phyloP scores from a whole-genome alignment of 352 stramenopile species.

The Phytophthora pisi region DNA sequence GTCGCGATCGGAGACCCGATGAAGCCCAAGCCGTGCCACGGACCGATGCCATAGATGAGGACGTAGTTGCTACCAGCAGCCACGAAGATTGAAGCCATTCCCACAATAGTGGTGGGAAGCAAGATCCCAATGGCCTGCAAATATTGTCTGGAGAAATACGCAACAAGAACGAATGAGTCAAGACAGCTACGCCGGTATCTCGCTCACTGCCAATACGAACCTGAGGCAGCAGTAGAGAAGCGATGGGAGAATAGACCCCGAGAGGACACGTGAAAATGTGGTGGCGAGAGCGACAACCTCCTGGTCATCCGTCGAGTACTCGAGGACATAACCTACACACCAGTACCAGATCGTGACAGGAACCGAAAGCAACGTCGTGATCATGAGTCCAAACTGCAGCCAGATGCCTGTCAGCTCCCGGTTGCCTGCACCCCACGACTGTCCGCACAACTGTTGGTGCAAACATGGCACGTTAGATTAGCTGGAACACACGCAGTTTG shows the following conservation, averaged over 20 bases:
- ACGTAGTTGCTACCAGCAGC: slow-evolving; percentile 67
- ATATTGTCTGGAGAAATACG: slow-evolving; percentile 51
- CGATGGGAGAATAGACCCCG: slow-evolving; percentile 60
- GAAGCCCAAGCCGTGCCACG: slow-evolving; percentile 68
- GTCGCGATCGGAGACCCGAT: slow-evolving; percentile 81
- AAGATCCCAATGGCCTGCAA: slow-evolving; percentile 73
- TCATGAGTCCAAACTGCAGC: slow-evolving; percentile 69
- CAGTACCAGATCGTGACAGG: slow-evolving; percentile 78
- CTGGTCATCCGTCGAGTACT: slow-evolving; percentile 66
- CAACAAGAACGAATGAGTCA: slow-evolving; percentile 6
- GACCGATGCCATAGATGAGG: slow-evolving; percentile 70
- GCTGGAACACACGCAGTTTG: neutral
- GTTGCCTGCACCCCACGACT: slow-evolving; percentile 74
- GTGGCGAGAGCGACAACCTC: slow-evolving; percentile 61
- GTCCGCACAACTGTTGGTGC: slow-evolving; percentile 58
- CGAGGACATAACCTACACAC: slow-evolving; percentile 61
- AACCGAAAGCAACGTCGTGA: slow-evolving; percentile 60
- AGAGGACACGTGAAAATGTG: slow-evolving; percentile 66
- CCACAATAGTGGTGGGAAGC: slow-evolving; percentile 69
- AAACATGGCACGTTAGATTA: slow-evolving; percentile 5
- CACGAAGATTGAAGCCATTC: slow-evolving; percentile 63
- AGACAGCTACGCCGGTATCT: neutral
- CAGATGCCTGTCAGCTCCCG: slow-evolving; percentile 73
- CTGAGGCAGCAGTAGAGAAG: slow-evolving; percentile 72
- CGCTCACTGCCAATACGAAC: slow-evolving; percentile 18